Evolutionary conservation across 495 filamentous ascomycete genomes (phyloP), one percentile per base, ranked within the genome.

Genomic region (Neurospora terricola): DNA sequence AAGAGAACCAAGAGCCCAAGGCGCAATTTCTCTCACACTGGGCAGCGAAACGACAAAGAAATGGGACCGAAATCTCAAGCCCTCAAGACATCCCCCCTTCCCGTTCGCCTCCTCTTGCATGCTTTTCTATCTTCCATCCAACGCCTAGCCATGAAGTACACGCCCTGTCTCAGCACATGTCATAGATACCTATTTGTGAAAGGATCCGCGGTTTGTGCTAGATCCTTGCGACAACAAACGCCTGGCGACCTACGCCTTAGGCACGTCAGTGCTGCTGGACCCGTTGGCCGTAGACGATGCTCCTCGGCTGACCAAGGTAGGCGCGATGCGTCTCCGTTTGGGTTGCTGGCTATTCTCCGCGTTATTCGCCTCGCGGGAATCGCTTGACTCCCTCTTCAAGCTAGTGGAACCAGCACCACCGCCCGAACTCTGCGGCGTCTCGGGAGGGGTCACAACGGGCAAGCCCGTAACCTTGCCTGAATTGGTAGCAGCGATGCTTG

Each of bases 261-360:
- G 8, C n/a, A 70, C 73, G 4, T 79, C 76, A 30, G 68, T 73
- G 34, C 30, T 45, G 18, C 40, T 23, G 43, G 38, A 39, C 30
- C 36, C 70, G 37, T 45, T 72, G 40, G 23, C 48, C 36, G 38
- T 18, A 37, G 70, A 38, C 39, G 40, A 38, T 45, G 38, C 30
- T 21, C 73, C 74, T 66, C 66, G 71, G 62, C 73, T 79, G 18
- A 96, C 84, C 6, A 89, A 84, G 0, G 93, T 95, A 8, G 93
- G 93, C 16, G 92, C 92, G 73, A 96, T 89, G 70, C 93, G 88
- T 75, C 93, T 85, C 81, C 90, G 92, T 84, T 97, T 97, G 2
- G 81, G 74, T 16, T 66, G 23, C 70, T 86, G 84, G 45, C 82
- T 83, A 2, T 73, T 79, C 1, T 73, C 75, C 27, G 72, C 18